Percentiles rank a stretch among this genome's conserved stretches.
Evolutionary conservation across 1,284 basidiomycete species (phyloP).

Genomic region (Cystobasidium slooffiae): DNA sequence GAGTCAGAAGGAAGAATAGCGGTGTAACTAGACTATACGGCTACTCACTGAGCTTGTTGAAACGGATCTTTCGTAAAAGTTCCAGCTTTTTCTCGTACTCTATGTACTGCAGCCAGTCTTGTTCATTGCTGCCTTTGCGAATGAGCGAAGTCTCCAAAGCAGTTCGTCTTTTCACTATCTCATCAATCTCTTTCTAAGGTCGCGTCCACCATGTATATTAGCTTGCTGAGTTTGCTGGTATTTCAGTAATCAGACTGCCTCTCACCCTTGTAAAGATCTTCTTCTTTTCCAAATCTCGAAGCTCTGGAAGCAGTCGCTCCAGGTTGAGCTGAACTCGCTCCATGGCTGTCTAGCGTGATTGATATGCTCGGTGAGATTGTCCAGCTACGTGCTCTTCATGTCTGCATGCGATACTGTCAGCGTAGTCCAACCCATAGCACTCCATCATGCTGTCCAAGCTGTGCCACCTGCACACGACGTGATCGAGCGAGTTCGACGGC

Average conservation of each 20-base stretch:
- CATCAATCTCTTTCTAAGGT: slow-evolving; percentile 56
- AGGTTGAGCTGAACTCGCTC: slow-evolving; percentile 52
- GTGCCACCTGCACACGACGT: not conserved
- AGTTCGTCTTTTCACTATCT: slow-evolving; percentile 83
- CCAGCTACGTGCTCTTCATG: slow-evolving; percentile 3
- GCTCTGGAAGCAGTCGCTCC: slow-evolving; percentile 66
- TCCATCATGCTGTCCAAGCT: not conserved
- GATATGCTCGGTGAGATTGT: not conserved
- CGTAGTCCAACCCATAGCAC: not conserved
- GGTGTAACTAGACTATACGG: no score
- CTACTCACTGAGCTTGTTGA: slow-evolving; percentile 73
- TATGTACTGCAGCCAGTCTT: slow-evolving; percentile 87
- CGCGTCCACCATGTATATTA: not conserved
- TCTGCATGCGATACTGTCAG: not conserved
- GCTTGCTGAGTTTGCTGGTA: not conserved
- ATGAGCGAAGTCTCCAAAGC: slow-evolving; percentile 82
- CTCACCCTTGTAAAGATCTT: slow-evolving; percentile 81
- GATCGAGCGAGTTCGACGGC: not conserved
- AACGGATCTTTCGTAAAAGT: slow-evolving; percentile 73
- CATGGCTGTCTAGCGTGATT: slow-evolving; percentile 10
- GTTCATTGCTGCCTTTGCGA: slow-evolving; percentile 78
- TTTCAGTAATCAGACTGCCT: slow-evolving; percentile 18
- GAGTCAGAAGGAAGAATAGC: no score
- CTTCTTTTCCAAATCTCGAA: slow-evolving; percentile 88
- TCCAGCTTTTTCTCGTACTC: slow-evolving; percentile 91